Percentiles rank a stretch among this genome's conserved stretches.
phyloP scores from a whole-genome alignment of 2,329 filamentous ascomycete genomes.

The Chaetomiaceae sp. region DNA sequence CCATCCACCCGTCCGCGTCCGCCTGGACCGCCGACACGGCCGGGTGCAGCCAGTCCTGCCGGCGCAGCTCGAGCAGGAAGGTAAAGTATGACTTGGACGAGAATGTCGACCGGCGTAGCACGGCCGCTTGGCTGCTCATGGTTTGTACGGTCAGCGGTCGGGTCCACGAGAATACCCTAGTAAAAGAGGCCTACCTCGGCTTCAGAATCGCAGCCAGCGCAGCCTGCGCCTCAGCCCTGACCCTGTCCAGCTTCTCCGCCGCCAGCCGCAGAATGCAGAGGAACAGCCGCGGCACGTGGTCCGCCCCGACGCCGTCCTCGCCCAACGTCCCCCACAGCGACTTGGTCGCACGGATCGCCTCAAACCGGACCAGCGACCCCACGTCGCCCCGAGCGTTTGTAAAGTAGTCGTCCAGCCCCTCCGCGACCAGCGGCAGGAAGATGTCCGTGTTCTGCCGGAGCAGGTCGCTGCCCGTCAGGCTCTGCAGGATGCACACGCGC shows the following conservation, averaged over 20 bases:
- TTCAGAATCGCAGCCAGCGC: slow-evolving; percentile 44
- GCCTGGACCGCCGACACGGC: slow-evolving; percentile 33
- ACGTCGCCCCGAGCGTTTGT: slow-evolving; percentile 85
- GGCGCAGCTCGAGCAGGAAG: slow-evolving; percentile 46
- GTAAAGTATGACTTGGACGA: slow-evolving; percentile 59
- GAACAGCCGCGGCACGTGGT: slow-evolving; percentile 41
- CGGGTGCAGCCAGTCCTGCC: slow-evolving; percentile 33
- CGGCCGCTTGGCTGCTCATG: slow-evolving; percentile 19
- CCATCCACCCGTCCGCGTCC: slow-evolving; percentile 39
- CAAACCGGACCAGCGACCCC: slow-evolving; percentile 77
- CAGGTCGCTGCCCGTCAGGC: slow-evolving; percentile 44
- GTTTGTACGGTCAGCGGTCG: slow-evolving; percentile 28
- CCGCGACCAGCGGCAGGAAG: slow-evolving; percentile 45
- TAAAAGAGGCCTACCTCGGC: slow-evolving; percentile 37
- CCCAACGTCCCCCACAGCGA: slow-evolving; percentile 48
- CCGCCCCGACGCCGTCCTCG: neutral
- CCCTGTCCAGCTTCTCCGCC: slow-evolving; percentile 84
- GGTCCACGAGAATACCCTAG: neutral
- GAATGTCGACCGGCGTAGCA: slow-evolving; percentile 40
- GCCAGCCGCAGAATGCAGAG: slow-evolving; percentile 61
- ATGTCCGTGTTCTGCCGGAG: slow-evolving; percentile 36
- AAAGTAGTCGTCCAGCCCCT: slow-evolving; percentile 81
- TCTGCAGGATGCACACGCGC: slow-evolving; percentile 51
- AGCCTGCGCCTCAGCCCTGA: slow-evolving; percentile 63
- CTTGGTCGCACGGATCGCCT: slow-evolving; percentile 72